phyloP scores from a whole-genome alignment of 2,329 filamentous ascomycete species.

The Colletotrichum sp. region DNA sequence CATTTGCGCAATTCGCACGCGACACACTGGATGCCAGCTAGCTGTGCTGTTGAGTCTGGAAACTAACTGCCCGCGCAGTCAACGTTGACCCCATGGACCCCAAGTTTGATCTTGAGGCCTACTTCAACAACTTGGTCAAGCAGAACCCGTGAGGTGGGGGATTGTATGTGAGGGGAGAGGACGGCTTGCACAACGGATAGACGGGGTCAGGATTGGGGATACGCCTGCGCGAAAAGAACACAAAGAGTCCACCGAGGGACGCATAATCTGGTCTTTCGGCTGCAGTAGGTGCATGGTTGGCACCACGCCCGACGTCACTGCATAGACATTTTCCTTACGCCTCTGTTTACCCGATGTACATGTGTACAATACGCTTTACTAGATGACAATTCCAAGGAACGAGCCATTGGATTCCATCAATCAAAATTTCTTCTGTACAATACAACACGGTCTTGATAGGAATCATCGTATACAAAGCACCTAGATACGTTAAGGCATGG shows the following conservation, averaged over 20 bases:
- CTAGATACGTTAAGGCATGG: background rate
- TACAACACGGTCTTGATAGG: background rate
- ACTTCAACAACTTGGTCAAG: conserved; percentile 67
- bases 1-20: background rate
- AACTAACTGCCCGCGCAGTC: conserved; percentile 48
- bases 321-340: conserved; percentile 55
- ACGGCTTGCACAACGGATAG: conserved; percentile 31
- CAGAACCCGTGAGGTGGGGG: conserved; percentile 50
- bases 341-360: conserved; percentile 52
- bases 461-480: background rate
- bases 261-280: conserved; percentile 20
- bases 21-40: background rate
- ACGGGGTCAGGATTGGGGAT: conserved; percentile 22
- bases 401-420: conserved; percentile 20
- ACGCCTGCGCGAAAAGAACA: conserved; percentile 17
- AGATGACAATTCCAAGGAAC: conserved; percentile 39
- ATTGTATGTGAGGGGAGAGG: conserved; percentile 26
- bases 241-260: conserved; percentile 5
- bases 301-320: conserved; percentile 46
- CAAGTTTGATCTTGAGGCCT: conserved; percentile 93
- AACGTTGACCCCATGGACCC: conserved; percentile 81
- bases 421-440: background rate
- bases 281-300: conserved; percentile 33
- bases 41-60: background rate
- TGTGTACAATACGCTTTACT: conserved; percentile 60